A percentile compares a stretch with the other conserved stretches of the same genome.
These are phyloP conservation scores for Athelia sp. DNA, from an alignment of 1,284 basidiomycete genomes.

Conservation along the genomic window DNA sequence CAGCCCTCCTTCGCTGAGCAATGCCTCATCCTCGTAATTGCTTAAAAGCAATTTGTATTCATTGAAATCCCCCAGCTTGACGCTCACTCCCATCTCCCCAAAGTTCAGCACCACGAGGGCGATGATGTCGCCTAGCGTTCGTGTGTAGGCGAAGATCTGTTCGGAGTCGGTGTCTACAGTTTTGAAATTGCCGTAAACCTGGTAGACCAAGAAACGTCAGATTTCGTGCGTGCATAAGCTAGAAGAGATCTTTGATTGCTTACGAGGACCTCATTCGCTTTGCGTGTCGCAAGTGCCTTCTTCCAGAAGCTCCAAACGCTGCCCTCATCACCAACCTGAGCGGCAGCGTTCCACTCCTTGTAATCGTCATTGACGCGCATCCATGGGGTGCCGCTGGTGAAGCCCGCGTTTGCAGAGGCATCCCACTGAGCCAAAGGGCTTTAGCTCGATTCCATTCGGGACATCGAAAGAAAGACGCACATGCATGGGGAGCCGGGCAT, in stretches of 20 bases:
- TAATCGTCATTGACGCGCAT: conserved; percentile 76
- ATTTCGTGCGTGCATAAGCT: conserved; percentile 2
- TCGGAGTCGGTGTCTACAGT: conserved; percentile 41
- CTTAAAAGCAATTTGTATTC: conserved; percentile 20
- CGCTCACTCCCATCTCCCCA: conserved; percentile 22
- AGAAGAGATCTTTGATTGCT: conserved; percentile 11
- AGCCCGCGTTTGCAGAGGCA: conserved; percentile 50
- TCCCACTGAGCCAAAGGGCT: conserved; percentile 50
- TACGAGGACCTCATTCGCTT: conserved; percentile 50
- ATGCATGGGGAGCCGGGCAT: conserved; percentile 66
- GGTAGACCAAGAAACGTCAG: conserved; percentile 1
- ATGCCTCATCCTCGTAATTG: conserved; percentile 18
- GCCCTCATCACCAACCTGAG: conserved; percentile 39
- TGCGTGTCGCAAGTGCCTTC: conserved; percentile 45
- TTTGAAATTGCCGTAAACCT: conserved; percentile 57
- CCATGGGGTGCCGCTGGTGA: conserved; percentile 64
- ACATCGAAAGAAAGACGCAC: conserved; percentile 16
- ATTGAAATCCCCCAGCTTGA: neutral
- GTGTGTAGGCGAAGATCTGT: conserved; percentile 53
- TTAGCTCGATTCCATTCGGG: neutral
- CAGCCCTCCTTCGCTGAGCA: too few species aligned
- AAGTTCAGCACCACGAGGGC: conserved; percentile 54
- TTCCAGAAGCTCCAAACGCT: conserved; percentile 63
- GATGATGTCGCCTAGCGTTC: conserved; percentile 29
- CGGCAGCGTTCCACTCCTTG: conserved; percentile 54